Base-by-base conservation (phyloP, 768 basidiomycete species). In the Suillus occidentalis region DNA sequence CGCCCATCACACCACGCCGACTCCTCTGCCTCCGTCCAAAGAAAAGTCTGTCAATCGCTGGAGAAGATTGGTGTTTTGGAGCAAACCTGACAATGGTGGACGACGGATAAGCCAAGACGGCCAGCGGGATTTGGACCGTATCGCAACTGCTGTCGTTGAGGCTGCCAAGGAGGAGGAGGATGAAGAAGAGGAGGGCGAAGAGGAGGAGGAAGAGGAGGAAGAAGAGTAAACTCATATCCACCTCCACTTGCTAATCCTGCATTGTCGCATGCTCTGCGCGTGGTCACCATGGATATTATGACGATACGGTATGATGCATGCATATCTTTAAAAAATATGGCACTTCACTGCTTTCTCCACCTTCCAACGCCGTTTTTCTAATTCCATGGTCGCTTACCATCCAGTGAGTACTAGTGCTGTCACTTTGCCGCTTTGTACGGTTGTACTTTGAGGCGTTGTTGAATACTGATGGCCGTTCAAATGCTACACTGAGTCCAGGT, bases 21-120 rank as follows among this genome's bases (percentile, higher is more conserved):
- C 75, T 86, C 89, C 31, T 95, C 96, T 50, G 85, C 90, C 63
- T 89, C 89, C 64, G 92, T 98, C 60, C 95, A 98, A 80, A 91
- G 96, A 76, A 95, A 92, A 81, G 82, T 98, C 71, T 95, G 96
- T 82, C 97, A 99, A 82, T 89, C 95, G 55, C 84, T 99, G 71
- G 97, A 98, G 86, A 97, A 97, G 86, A 98, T 99, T 75, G 96
- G 96, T 73, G 97, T 99, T 65, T 85, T 99, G 73, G 97, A 99
- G 83, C 85, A 90, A 81, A 87, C 91, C 66, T n/a, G 88, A 91
- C 52, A 95, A 96, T 75, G 97, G 97, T 72, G 97, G 97, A 67
- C 89, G 97, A 73, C 88, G 93, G 82, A 97, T 99, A 78, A 89
- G 88, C 76, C 96, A 98, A 82, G 97, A 98, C 75, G 97, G 97